Evolutionary conservation across 768 basidiomycete species (phyloP).

Genomic region (Mycena pura): DNA sequence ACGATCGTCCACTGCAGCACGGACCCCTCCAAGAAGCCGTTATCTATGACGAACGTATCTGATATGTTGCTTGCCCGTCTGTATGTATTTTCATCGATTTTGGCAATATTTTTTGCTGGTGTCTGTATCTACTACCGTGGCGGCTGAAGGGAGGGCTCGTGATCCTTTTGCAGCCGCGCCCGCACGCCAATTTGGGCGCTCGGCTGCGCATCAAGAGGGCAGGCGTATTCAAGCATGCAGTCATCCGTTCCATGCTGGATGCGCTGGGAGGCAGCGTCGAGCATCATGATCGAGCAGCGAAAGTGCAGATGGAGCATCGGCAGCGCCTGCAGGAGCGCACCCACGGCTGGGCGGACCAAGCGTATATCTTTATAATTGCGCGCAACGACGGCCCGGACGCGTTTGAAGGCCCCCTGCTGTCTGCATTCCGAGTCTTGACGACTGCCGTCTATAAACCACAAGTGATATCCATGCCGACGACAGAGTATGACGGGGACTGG

Average conservation of each 20-base stretch:
- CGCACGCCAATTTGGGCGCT: conserved; percentile 1
- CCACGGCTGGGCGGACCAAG: neutral
- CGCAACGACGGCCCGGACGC: conserved; percentile 4
- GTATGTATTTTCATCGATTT: conserved; percentile 4
- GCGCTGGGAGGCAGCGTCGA: neutral
- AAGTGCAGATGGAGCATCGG: conserved; percentile 5
- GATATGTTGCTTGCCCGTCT: conserved; percentile 5
- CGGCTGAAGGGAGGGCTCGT: too few species aligned
- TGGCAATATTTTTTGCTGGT: too few species aligned
- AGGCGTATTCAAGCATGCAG: neutral
- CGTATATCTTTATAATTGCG: neutral
- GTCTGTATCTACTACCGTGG: too few species aligned
- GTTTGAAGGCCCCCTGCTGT: neutral
- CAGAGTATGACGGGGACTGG: conserved; percentile 9
- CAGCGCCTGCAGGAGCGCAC: conserved; percentile 7
- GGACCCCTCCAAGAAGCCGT: conserved; percentile 5
- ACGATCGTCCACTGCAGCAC: neutral
- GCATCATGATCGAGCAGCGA: neutral
- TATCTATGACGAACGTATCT: conserved; percentile 1
- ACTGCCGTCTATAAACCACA: neutral
- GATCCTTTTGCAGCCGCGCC: conserved; percentile 4
- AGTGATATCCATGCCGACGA: conserved; percentile 5
- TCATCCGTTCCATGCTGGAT: conserved; percentile 8
- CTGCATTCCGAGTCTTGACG: neutral
- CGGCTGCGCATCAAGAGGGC: conserved; percentile 4